phyloP scores from a whole-genome alignment of 805 yeast genomes.

The Teunomyces funiuensis region DNA sequence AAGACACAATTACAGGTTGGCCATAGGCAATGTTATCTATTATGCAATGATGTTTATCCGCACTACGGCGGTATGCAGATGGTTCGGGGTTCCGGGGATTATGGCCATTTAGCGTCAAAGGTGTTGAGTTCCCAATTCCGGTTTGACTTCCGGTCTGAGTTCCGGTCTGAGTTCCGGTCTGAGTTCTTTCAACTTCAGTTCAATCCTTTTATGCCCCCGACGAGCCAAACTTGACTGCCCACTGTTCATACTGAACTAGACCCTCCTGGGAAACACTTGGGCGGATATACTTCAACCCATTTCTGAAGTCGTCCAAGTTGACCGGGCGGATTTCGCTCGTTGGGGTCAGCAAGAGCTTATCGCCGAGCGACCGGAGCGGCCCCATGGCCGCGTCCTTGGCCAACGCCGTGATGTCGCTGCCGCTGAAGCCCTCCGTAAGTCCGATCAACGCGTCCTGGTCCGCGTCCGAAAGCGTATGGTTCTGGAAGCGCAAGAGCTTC shows the following conservation, averaged over 20 bases:
- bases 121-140: no score
- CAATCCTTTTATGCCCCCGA: slow-evolving; percentile 66
- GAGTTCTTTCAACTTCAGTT: no score
- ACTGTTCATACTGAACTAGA: slow-evolving; percentile 73
- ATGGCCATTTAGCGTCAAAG: no score
- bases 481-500: slow-evolving; percentile 68
- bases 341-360: slow-evolving; percentile 64
- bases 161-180: no score
- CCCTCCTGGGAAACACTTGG: slow-evolving; percentile 90
- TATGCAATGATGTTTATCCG: no score
- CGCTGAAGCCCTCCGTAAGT: slow-evolving; percentile 83
- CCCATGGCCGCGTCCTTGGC: slow-evolving; percentile 99
- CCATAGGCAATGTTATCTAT: no score
- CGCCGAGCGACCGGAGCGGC: slow-evolving; percentile 87
- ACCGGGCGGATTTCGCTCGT: slow-evolving; percentile 80
- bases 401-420: slow-evolving; percentile 87
- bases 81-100: no score
- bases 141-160: no score
- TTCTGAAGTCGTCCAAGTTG: slow-evolving; percentile 66
- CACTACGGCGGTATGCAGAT: no score
- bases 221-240: slow-evolving; percentile 87
- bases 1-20: no score
- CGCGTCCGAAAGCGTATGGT: slow-evolving; percentile 60
- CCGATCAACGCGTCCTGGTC: slow-evolving; percentile 62
- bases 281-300: slow-evolving; percentile 73